A percentile compares a stretch with the other conserved stretches of the same genome.
Conservation (phyloP, 2,329 filamentous ascomycete genomes). For the Alternaria gaisen region DNA sequence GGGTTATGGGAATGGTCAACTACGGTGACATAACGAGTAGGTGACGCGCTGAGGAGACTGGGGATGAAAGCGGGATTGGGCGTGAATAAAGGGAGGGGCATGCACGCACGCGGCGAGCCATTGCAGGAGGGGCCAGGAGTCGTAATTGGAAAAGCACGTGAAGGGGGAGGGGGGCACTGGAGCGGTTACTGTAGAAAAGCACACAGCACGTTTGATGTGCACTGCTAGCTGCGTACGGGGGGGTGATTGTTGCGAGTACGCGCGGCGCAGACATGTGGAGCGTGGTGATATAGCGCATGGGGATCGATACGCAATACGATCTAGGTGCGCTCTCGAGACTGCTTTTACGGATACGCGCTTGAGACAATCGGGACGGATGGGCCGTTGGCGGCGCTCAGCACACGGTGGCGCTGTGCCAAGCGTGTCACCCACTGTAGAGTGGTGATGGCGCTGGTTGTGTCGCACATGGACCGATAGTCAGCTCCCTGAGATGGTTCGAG, state of each 20-base stretch:
- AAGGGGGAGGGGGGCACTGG: not conserved
- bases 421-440: not conserved
- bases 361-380: conserved; percentile 2
- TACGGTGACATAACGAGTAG: not conserved
- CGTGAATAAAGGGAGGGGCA: not conserved
- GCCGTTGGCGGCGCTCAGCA: conserved; percentile 1
- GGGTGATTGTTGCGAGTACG: conserved; percentile 19
- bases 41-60: not conserved
- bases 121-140: conserved; percentile 1
- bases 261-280: conserved; percentile 15
- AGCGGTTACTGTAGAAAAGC: conserved; percentile 6
- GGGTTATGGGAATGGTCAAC: not conserved
- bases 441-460: not conserved
- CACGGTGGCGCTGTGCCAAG: not conserved
- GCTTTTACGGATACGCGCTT: conserved; percentile 8
- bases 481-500: not conserved
- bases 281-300: conserved; percentile 9
- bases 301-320: conserved; percentile 15
- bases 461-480: not conserved
- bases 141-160: not conserved
- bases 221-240: conserved; percentile 4
- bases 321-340: conserved; percentile 12
- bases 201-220: conserved; percentile 14
- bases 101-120: not conserved
- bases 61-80: not conserved